Percentiles rank a stretch among this genome's conserved stretches.
Evolutionary conservation across 306 rosid species (phyloP).

Genomic region (Pyrus bretschneideri): DNA sequence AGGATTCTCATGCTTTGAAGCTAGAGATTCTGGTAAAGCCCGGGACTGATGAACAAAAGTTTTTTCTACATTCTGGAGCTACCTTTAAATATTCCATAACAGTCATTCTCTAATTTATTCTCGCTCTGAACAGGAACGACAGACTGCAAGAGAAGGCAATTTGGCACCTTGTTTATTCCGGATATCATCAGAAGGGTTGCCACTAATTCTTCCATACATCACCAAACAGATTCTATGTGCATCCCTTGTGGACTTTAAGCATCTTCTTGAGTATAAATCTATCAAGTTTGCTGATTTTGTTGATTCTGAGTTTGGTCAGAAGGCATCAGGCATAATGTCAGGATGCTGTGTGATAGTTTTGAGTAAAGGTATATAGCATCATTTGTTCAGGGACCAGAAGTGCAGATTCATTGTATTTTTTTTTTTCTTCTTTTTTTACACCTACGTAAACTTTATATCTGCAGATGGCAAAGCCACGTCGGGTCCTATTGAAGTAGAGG

Average conservation of each 20-base stretch:
- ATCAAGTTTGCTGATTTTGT: constrained; percentile 76
- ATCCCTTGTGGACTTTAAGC: constrained; percentile 68
- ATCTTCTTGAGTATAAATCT: constrained; percentile 65
- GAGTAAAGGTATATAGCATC: constrained; percentile 47
- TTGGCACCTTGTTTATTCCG: constrained; percentile 76
- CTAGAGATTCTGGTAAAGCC: not conserved
- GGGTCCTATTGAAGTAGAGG: constrained; percentile 49
- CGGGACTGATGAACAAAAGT: not conserved
- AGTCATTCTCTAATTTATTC: constrained; percentile 4
- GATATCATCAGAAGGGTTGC: constrained; percentile 92
- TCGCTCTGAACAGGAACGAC: constrained; percentile 63
- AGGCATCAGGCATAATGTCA: constrained; percentile 55
- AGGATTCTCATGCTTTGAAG: not conserved
- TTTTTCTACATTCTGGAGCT: not conserved
- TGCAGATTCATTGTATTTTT: not conserved
- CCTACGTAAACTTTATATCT: constrained; percentile 3
- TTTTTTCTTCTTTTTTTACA: not conserved
- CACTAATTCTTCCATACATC: constrained; percentile 71
- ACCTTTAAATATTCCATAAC: constrained; percentile 6
- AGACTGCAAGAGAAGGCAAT: constrained; percentile 80
- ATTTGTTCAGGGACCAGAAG: not conserved
- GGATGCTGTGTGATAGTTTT: constrained; percentile 86
- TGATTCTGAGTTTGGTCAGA: constrained; percentile 62
- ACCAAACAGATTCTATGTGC: constrained; percentile 76
- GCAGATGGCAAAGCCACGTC: constrained; percentile 34